Base-by-base conservation (phyloP, 805 yeast genomes). In the Saturnispora gosingensis region DNA sequence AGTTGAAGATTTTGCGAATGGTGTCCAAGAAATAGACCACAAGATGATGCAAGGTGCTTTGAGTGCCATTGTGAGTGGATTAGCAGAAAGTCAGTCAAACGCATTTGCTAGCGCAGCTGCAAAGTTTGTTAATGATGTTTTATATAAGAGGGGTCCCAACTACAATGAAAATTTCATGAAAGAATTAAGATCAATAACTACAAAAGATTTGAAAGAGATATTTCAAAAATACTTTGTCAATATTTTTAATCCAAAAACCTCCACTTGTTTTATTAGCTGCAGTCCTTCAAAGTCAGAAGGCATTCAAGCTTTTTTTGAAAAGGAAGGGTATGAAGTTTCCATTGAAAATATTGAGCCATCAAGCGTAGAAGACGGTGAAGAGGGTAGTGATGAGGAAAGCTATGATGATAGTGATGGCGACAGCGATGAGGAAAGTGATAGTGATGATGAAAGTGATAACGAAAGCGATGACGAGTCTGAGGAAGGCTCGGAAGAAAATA, bases 51-150 rank as follows among this genome's bases (percentile, higher is more conserved):
- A 81, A 56, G 90, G 89, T 53, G 84, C 97, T 1, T 70, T 87
- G 27, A 81, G 95, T 51, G 76, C 86, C 11, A 76, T 88, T 47
- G 90, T 89, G 25, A 83, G 83, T 58, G 71, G 76, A 9, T 70
- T 86, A 46, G 95, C 96, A 0, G 75, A 80, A 24, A 67, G 72
- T 5, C 90, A 86, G 57, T 75, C 82, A n/a, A 82, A 84, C 57
- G 73, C 72, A 43, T 75, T 75, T 52, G 74, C 77, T 40, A 83
- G 96, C 0, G 89, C 93, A 15, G 69, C 74, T 49, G 71, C 75
- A 18, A 85, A 82, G 62, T 85, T 82, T 58, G 65, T 74, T 43
- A 91, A 88, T 66, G 75, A 77, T 54, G 75, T 81, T 27, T 71
- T 89, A 60, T 76, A 79, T 59, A 76, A 79, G 57, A 74, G 95